Base-by-base conservation (phyloP, 441 rosid genomes). In the Biscutella laevigata region DNA sequence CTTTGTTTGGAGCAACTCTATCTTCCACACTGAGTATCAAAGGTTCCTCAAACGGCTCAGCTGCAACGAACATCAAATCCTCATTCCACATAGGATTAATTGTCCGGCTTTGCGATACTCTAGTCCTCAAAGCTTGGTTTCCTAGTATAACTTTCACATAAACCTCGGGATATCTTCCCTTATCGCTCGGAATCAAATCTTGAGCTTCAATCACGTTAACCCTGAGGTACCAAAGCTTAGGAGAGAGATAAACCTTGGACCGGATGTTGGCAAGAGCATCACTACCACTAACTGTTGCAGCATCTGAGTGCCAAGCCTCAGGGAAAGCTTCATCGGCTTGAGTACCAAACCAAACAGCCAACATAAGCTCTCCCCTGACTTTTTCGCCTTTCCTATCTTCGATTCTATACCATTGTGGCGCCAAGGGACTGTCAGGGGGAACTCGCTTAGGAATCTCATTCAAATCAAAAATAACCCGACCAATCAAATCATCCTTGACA, bases 221-320 rank as follows among this genome's bases (percentile, higher is more conserved):
- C 76, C 96, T 79, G 29, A 91, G 62, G 41, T 85, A 91, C 98
- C 98, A 91, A n/a, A 91, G 82, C 75, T 86, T 91, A 0, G 98
- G 96, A 20, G 98, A 91, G 4, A 88, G 87, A 71, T 88, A 91
- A 2, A 91, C 96, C 79, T 91, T 91, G 0, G 98, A 91, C 2
- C 98, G 79, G 34, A 91, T 77, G 69, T 79, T 88, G 0, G 95
- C 84, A 30, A n/a, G n/a, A n/a, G n/a, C 86, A 32, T 88, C 98
- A 10, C 71, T 54, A 17, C 94, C 95, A 57, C 83, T 76, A 17
- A 85, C 82, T 4, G 94, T 53, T 4, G 98, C 96, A 1, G 98
- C 96, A 82, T 91, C 98, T 1, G 98, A 88, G 45, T 91, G 98
- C 98, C 98, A 91, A 3, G 96, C 96, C 48, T 91, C 98, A 8